Percentiles rank a stretch among this genome's conserved stretches.
phyloP scores from a whole-genome alignment of 2,329 filamentous ascomycete genomes.

The Ceratocystis ficicola region DNA sequence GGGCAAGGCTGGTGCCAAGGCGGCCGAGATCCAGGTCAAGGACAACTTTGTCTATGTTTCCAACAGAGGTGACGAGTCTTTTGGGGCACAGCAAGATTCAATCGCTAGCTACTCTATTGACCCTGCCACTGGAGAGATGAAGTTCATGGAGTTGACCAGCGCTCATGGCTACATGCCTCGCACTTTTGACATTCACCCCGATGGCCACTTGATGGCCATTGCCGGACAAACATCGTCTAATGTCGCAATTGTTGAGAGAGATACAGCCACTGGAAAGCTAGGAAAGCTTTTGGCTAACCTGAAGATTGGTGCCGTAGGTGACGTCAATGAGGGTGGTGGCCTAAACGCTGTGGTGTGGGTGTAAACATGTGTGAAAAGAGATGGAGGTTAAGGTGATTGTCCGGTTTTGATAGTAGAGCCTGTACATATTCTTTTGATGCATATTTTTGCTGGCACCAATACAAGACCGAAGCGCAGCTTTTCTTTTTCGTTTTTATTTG shows the following conservation, averaged over 20 bases:
- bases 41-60: slow-evolving; percentile 47
- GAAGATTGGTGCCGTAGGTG: slow-evolving; percentile 32
- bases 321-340: slow-evolving; percentile 36
- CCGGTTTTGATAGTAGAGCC: not conserved
- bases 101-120: slow-evolving; percentile 42
- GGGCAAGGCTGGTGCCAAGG: slow-evolving; percentile 37
- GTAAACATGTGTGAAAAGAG: not conserved
- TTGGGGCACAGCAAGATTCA: slow-evolving; percentile 43
- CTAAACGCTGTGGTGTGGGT: slow-evolving; percentile 38
- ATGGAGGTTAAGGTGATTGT: not conserved
- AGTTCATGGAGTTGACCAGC: slow-evolving; percentile 42
- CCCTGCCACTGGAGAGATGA: slow-evolving; percentile 36
- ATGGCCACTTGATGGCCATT: slow-evolving; percentile 48
- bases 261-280: slow-evolving; percentile 43
- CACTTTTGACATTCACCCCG: slow-evolving; percentile 49
- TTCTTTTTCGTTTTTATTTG: not conserved
- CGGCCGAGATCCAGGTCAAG: slow-evolving; percentile 42
- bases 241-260: slow-evolving; percentile 45
- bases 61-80: slow-evolving; percentile 50
- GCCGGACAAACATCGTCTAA: slow-evolving; percentile 49
- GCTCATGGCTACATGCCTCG: slow-evolving; percentile 49
- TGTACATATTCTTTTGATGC: not conserved
- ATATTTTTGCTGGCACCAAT: not conserved
- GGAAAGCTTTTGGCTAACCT: slow-evolving; percentile 36
- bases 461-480: not conserved